A percentile compares a stretch with the other conserved stretches of the same genome.
Conservation (phyloP, 768 basidiomycete species). For the Amanita pallidorosea region DNA sequence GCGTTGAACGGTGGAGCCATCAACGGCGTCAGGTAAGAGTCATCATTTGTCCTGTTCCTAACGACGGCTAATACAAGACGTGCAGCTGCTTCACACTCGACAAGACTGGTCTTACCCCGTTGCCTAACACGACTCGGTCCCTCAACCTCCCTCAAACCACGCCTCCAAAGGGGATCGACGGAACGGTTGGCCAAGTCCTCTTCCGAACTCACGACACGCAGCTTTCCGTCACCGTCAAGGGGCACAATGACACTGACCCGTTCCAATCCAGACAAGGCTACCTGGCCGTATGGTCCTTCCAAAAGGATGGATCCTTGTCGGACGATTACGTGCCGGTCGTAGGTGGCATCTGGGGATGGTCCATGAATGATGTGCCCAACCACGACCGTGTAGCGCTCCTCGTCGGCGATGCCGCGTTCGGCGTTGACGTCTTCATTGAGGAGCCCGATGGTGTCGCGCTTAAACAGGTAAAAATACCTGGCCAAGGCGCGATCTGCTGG, state of each 20-base stretch:
- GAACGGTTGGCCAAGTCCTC: conserved; percentile 30
- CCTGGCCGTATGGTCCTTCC: conserved; percentile 40
- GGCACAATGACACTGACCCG: conserved; percentile 14
- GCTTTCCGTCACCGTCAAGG: conserved; percentile 39
- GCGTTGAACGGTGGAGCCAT: conserved; percentile 26
- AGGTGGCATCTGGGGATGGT: conserved; percentile 39
- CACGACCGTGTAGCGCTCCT: conserved; percentile 23
- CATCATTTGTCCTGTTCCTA: background rate
- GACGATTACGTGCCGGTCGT: conserved; percentile 23
- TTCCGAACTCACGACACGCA: conserved; percentile 34
- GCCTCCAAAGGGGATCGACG: conserved; percentile 37
- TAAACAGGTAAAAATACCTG: conserved; percentile 18
- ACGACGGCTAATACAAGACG: background rate
- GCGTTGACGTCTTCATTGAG: conserved; percentile 14
- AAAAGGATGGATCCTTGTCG: conserved; percentile 32
- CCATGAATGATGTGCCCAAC: conserved; percentile 29
- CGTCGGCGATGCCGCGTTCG: conserved; percentile 27
- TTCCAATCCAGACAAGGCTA: conserved; percentile 28
- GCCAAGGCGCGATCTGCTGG: conserved; percentile 34
- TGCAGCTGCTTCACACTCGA: conserved; percentile 34
- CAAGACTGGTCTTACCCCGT: conserved; percentile 26
- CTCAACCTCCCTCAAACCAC: conserved; percentile 40
- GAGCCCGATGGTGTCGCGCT: conserved; percentile 9
- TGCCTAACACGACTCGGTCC: conserved; percentile 29
- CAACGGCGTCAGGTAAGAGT: conserved; percentile 8